Evolutionary conservation across 495 filamentous ascomycete genomes (phyloP), one percentile per base, ranked within the genome.

Genomic region (Thozetella sp.): DNA sequence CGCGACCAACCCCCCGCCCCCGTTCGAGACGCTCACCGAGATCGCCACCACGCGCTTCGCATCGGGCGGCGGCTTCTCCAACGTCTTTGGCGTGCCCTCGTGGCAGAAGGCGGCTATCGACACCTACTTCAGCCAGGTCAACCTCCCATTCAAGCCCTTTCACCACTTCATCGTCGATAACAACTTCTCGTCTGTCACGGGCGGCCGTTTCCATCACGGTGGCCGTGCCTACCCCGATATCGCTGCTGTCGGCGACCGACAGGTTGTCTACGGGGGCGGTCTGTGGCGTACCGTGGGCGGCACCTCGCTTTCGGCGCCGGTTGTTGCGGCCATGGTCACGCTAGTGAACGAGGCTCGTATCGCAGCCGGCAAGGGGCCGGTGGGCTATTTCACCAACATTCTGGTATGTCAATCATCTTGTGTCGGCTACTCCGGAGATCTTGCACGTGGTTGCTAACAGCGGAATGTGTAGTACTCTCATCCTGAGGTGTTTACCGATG

Each of bases 211-310:
- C 70, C 85, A 85, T 62, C 78, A 80, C 9, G 76, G 77, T 6
- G 86, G 86, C 0, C 80, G 89, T 23, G 88, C 77, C 0, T 89
- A 83, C 54, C 88, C 89, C 0, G 89, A 92, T 54, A 80, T 92
- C 24, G 69, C 83, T 2, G 87, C 87, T 23, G 77, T 86, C n/a
- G 86, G 82, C n/a, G 84, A 85, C 45, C 80, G 83, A 48, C 77
- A 86, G 52, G 66, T 81, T 20, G 72, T 86, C 22, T 79, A 73
- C 26, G 70, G 76, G n/a, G 60, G 65, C 19, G 81, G 79, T 2
- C 15, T 69, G 2, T 73, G 78, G 43, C 56, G 61, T 1, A 67
- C 74, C 4, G 68, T 81, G 43, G 82, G 80, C 17, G 86, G 87
- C 12, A 87, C 87, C 15, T 84, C 79, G 26, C 80, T 85, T n/a